Percentiles rank a stretch among this genome's conserved stretches.
phyloP scores from a whole-genome alignment of 176 grass and related monocot species.

The Alopecurus myosuroides region DNA sequence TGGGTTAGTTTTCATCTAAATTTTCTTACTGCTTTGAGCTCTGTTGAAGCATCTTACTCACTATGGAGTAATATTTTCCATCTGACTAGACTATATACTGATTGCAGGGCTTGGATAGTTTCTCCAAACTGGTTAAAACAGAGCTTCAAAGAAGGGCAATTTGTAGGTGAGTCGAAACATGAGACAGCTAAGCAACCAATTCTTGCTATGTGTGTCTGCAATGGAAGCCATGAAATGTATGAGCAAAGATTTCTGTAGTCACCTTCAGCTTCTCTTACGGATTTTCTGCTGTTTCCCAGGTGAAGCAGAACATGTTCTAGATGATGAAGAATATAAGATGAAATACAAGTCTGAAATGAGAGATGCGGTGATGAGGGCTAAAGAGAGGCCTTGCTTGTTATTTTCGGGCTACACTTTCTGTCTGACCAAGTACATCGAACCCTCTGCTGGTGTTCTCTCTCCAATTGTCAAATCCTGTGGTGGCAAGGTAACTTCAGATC shows the following conservation, averaged over 20 bases:
- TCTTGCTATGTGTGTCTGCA: not conserved
- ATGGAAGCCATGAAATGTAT: not conserved
- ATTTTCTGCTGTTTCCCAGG: constrained; percentile 36
- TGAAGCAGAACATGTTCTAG: constrained; percentile 64
- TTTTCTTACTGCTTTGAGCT: too few species aligned
- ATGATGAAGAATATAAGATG: constrained; percentile 68
- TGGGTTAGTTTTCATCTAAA: constrained; percentile 49
- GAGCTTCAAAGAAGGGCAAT: constrained; percentile 67
- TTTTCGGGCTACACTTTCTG: constrained; percentile 66
- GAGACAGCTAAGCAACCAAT: not conserved
- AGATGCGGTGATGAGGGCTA: constrained; percentile 67
- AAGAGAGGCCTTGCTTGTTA: constrained; percentile 49
- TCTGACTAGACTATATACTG: not conserved
- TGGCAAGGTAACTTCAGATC: constrained; percentile 61
- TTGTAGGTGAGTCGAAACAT: constrained; percentile 59
- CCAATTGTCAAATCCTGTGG: constrained; percentile 59
- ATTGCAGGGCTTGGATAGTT: constrained; percentile 85
- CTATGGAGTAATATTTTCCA: not conserved
- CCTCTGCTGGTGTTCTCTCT: constrained; percentile 46
- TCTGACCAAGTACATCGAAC: constrained; percentile 65
- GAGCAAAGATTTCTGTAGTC: not conserved
- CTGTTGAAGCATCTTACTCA: not conserved
- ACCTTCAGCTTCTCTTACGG: constrained; percentile 6
- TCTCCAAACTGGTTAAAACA: constrained; percentile 80
- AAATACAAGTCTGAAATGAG: constrained; percentile 66